These are phyloP conservation scores for Neoscytalidium dimidiatum DNA, from an alignment of 2,329 filamentous ascomycete genomes.

Conservation along the genomic window DNA sequence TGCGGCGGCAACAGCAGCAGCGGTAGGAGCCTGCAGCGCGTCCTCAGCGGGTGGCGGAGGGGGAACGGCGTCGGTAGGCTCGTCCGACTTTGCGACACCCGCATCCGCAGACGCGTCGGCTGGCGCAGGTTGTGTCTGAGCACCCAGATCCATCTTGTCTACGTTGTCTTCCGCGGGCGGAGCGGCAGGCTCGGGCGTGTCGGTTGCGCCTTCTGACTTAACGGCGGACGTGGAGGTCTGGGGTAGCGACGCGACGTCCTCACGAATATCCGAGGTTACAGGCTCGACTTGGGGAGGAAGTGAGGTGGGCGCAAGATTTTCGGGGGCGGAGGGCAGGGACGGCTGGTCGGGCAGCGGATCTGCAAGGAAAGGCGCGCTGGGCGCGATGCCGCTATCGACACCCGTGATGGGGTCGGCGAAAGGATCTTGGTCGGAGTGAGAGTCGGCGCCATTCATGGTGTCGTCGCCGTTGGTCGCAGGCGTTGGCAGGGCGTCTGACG, in stretches of 20 bases:
- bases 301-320: constrained; percentile 29
- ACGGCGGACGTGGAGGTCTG: not conserved
- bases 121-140: not conserved
- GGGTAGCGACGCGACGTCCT: constrained; percentile 2
- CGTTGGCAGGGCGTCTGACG: constrained; percentile 13
- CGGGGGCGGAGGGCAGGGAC: constrained; percentile 31
- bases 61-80: constrained; percentile 10
- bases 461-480: constrained; percentile 34
- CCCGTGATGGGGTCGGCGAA: constrained; percentile 42
- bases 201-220: not conserved
- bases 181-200: not conserved
- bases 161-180: not conserved
- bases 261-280: constrained; percentile 35
- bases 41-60: constrained; percentile 4
- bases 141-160: constrained; percentile 4
- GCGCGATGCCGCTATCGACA: constrained; percentile 46
- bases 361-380: constrained; percentile 45
- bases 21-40: constrained; percentile 4
- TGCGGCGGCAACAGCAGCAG: not conserved
- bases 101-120: not conserved
- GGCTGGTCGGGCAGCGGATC: constrained; percentile 42
- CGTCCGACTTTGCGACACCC: constrained; percentile 8
- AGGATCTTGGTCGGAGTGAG: constrained; percentile 29
- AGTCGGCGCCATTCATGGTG: constrained; percentile 24
- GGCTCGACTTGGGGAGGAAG: constrained; percentile 45